Base-by-base conservation (phyloP, 257 asterid genomes). In the Apocynum venetum region DNA sequence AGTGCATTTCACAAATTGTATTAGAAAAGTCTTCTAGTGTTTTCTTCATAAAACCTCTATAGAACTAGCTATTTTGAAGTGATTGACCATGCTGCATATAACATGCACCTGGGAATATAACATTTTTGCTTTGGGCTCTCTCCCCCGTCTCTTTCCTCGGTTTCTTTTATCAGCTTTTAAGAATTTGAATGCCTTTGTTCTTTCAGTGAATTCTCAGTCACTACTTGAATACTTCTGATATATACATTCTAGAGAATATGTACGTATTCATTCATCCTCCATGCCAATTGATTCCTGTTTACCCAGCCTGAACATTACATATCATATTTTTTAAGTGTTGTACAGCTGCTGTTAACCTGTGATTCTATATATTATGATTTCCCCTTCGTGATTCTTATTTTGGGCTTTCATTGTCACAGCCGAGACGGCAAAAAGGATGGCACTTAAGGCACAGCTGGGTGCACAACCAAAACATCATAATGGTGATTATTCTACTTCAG, bases 321-420 rank as follows among this genome's bases (percentile, higher is more conserved):
- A 57, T 57, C 64, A 53, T 20, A 35, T 9, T 57, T 36, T 9
- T 57, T 38, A 65, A 65, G 4, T 67, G 51, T 9, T 9, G 2
- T 20, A 60, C 12, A 51, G 51, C 14, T 61, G 48, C 15, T 68
- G 5, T 44, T 77, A 25, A 10, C 13, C 64, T 17, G 19, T 17
- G 20, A 3, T 67, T 20, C 43, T 43, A 55, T 52, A 17, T 52
- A 8, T 25, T 25, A 57, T 59, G 3, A 57, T n/a, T 67, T 74
- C 61, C 46, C 35, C 36, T 71, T 43, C 19, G 19, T 60, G 35
- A 13, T 38, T 46, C 35, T 67, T 46, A 61, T 44, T 56, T 20
- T 73, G 80, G 47, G 56, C 44, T 65, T 56, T 80, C 80, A 78
- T 55, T 75, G 78, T 80, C 69, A 70, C 89, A 94, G 98, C 94